Evolutionary conservation across 129 eudicot genomes (phyloP).

Genomic region (Arctium minus): DNA sequence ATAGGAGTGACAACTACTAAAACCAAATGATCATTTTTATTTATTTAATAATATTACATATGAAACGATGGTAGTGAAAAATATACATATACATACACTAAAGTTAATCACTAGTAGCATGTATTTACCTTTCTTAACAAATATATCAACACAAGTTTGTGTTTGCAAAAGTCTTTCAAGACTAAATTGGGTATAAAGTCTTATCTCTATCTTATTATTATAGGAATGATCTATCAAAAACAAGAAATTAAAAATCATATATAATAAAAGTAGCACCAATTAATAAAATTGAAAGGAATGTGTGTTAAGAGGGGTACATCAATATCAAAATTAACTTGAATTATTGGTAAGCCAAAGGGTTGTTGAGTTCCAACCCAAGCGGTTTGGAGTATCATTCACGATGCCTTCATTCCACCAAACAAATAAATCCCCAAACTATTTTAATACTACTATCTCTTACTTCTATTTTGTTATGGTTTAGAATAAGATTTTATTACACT

Average conservation of each 20-base stretch:
- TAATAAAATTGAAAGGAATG: background rate
- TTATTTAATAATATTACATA: background rate
- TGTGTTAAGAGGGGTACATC: conserved; percentile 32
- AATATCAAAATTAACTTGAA: conserved; percentile 15
- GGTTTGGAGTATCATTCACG: conserved; percentile 34
- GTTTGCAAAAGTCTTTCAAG: background rate
- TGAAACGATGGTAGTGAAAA: no score
- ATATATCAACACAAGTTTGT: background rate
- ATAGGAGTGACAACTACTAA: no score
- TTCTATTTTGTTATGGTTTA: background rate
- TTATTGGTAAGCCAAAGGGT: conserved; percentile 35
- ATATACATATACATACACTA: no score
- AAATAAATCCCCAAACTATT: background rate
- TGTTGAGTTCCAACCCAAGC: conserved; percentile 32
- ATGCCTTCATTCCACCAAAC: conserved; percentile 39
- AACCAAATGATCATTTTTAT: background rate
- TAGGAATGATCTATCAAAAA: background rate
- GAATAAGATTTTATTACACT: background rate
- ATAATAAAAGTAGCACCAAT: background rate
- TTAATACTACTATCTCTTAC: background rate
- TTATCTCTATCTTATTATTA: background rate
- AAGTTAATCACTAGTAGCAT: background rate
- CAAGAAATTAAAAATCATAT: background rate
- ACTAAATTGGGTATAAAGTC: background rate
- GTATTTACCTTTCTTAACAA: background rate